Evolutionary conservation across 495 filamentous ascomycete genomes (phyloP).

Genomic region (Podospora fimiseda): DNA sequence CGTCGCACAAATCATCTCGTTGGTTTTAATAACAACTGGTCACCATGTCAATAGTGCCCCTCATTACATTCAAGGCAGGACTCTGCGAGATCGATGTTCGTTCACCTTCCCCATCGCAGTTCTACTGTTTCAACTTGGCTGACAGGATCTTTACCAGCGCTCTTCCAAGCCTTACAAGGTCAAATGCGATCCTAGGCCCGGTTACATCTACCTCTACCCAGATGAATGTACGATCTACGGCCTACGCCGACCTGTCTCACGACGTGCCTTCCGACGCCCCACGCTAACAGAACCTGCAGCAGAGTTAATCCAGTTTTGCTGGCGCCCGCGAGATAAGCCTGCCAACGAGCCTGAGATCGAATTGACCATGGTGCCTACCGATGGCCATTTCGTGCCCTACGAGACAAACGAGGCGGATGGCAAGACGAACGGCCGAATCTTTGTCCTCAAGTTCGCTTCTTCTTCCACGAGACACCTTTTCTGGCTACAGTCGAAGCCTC

Average conservation of each 20-base stretch:
- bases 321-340: slow-evolving; percentile 56
- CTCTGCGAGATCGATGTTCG: slow-evolving; percentile 80
- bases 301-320: slow-evolving; percentile 95
- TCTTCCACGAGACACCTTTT: slow-evolving; percentile 87
- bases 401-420: slow-evolving; percentile 42
- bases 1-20: neutral
- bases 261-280: no score
- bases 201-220: slow-evolving; percentile 88
- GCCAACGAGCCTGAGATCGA: slow-evolving; percentile 69
- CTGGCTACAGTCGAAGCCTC: slow-evolving; percentile 87
- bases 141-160: slow-evolving; percentile 37
- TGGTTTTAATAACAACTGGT: neutral
- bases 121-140: slow-evolving; percentile 16
- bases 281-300: slow-evolving; percentile 15
- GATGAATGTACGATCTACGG: slow-evolving; percentile 66
- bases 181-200: slow-evolving; percentile 60
- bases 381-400: slow-evolving; percentile 71
- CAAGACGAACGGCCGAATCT: slow-evolving; percentile 82
- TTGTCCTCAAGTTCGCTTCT: slow-evolving; percentile 90
- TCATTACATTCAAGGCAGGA: slow-evolving; percentile 97
- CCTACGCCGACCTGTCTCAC: neutral
- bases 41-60: slow-evolving; percentile 70
- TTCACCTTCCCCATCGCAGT: slow-evolving; percentile 16
- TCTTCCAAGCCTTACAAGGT: slow-evolving; percentile 58
- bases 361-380: slow-evolving; percentile 82